Base-by-base conservation (phyloP, 116 monocot species). In the Papilionanthe hybrid region DNA sequence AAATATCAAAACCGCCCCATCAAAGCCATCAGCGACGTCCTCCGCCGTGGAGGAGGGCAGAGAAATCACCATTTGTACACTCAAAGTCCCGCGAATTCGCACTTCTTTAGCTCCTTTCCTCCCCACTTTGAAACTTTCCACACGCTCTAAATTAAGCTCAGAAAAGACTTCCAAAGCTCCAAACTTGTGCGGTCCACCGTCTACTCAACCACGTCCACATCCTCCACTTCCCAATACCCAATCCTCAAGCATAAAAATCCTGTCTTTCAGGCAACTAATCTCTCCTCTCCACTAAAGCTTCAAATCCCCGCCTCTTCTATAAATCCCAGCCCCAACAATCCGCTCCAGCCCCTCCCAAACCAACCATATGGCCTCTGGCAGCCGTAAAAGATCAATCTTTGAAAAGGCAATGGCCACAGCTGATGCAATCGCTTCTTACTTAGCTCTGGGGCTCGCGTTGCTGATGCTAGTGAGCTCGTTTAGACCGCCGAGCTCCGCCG, bases 391-490 rank as follows among this genome's bases (percentile, higher is more conserved):
- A 69, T 1, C 11, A 30, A 32, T 15, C 32, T 25, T 12, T 9
- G 71, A 55, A 19, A 32, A 42, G 20, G 78, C 57, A 7, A 12
- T 83, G 58, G 79, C 77, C 5, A 47, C 78, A 4, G 86, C 86
- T 9, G 92, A 88, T 75, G 78, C 58, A 5, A 82, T 73, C 4
- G 76, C 84, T n/a, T 86, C 80, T 80, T 89, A 37, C 55, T 78
- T 78, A 23, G 78, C 84, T 10, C 29, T 89, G 66, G 75, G 82
- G 5, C 30, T 86, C 17, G 73, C 86, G 50, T 72, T 76, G 20
- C 88, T 92, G 1, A 57, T 90, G 22, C 78, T 88, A 11, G 10
- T 92, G 63, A 68, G 81, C 83, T 80, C 90, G 17, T 48, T 90
- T 22, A 44, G 76, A 15, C 83, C 79, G 15, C 42, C 72, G 75